phyloP scores from a whole-genome alignment of 2,329 filamentous ascomycete species.

The Pseudogymnoascus sp. region DNA sequence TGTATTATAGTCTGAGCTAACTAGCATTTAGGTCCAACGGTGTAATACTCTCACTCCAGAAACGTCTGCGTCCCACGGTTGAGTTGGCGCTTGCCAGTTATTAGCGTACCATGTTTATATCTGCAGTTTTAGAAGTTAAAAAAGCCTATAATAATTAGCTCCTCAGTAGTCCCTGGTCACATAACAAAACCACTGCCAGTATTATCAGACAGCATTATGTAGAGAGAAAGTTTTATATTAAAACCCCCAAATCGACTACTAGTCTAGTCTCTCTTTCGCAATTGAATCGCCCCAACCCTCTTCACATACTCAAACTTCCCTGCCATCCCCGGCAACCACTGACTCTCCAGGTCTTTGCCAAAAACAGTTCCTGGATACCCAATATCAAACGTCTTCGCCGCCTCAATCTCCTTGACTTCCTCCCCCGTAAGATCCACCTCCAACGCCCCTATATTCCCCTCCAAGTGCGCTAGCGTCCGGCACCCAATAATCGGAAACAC shows the following conservation, averaged over 20 bases:
- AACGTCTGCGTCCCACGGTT: no score
- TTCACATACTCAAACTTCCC: constrained; percentile 46
- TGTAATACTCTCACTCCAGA: no score
- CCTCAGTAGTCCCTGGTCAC: no score
- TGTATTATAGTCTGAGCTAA: no score
- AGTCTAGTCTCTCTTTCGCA: not conserved
- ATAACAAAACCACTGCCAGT: no score
- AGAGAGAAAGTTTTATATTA: no score
- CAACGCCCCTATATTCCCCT: constrained; percentile 62
- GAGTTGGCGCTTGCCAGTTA: no score
- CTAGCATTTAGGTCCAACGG: no score
- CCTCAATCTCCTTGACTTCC: constrained; percentile 61
- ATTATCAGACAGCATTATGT: no score
- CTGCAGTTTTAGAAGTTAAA: no score
- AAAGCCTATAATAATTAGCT: no score
- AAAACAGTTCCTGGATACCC: constrained; percentile 62
- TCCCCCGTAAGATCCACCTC: constrained; percentile 49
- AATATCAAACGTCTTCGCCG: constrained; percentile 51
- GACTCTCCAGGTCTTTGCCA: constrained; percentile 31
- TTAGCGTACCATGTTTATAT: no score
- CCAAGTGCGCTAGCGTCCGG: constrained; percentile 60
- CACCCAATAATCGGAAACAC: constrained; percentile 69
- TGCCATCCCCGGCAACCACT: constrained; percentile 31
- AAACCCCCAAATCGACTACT: not conserved
- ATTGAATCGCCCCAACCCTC: constrained; percentile 19